Base-by-base conservation (phyloP, 2,329 filamentous ascomycete genomes). In the Ophiostoma ulmi region DNA sequence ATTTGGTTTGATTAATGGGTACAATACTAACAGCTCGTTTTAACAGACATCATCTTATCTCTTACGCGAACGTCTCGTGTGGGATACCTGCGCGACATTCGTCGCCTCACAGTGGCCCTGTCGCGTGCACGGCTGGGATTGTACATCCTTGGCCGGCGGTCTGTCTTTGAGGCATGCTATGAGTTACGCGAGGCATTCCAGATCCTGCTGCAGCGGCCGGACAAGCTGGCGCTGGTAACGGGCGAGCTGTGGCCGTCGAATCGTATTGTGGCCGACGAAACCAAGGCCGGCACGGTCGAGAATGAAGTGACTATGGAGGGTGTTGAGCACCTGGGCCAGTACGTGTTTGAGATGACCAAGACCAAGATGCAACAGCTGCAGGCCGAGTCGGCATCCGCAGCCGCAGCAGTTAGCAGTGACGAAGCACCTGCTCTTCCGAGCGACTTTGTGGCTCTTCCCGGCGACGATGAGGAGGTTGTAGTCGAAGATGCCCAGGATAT, bases 331-430 rank as follows among this genome's bases (percentile, higher is more conserved):
- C 80, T 99, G 48, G 95, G 95, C 0, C 91, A 97, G 80, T 99
- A 97, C 79, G 94, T 99, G 31, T 97, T 88, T 78, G 92, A 99
- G 79, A 99, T 99, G 93, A 97, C 93, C 3, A 87, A 90, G 66
- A 87, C 85, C 1, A 84, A 80, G 76, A 74, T 86, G 48, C 79
- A 83, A 76, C 83, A 87, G 76, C 73, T 88, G 65, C 80, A 82
- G 68, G 79, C 76, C 68, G 70, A 68, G 20, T 63, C 26, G 10
- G 61, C 20, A 35, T 13, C 26, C 7, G 66, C 26, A 5, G 66
- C 26, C 7, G 66, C 26, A 8, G 66, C 39, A 22, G 63, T 20
- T 1, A 36, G 1, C 20, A 20, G 1, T 11, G 20, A 3, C n/a
- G 63, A 65, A n/a, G 35, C 63, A 6, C 63, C 20, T 22, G 63